Base-by-base conservation (phyloP, 169 alveolate species). In the Plasmodium malariae region DNA sequence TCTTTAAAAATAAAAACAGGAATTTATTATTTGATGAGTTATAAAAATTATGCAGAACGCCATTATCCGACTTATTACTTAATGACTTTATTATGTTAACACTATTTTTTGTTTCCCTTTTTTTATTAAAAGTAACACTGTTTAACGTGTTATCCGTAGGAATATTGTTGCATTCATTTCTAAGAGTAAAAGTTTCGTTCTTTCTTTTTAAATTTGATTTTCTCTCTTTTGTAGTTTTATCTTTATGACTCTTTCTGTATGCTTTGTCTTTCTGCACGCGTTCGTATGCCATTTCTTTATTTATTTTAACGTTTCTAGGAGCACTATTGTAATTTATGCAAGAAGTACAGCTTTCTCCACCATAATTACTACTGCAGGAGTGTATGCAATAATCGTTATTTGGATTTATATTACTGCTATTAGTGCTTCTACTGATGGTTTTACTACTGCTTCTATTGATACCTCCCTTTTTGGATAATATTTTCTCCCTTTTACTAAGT, bases 1-100 rank as follows among this genome's bases (percentile, higher is more conserved):
- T 73, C 24, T 73, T 73, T 59, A 73, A 59, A 17, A 34, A 71
- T 30, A 55, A n/a, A 28, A 1, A 19, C 57, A 55, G 87, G 49
- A 55, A 57, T 57, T 73, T 73, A 6, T 30, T 55, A 54, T n/a
- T n/a, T n/a, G n/a, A n/a, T n/a, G n/a, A n/a, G n/a, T n/a, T n/a
- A n/a, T n/a, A n/a, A n/a, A n/a, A n/a, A n/a, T n/a, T n/a, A n/a
- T n/a, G n/a, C n/a, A n/a, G n/a, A n/a, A n/a, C n/a, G n/a, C n/a
- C n/a, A n/a, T n/a, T n/a, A n/a, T n/a, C n/a, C n/a, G n/a, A n/a
- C n/a, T n/a, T n/a, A n/a, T n/a, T n/a, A n/a, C n/a, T n/a, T n/a
- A n/a, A n/a, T n/a, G n/a, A n/a, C n/a, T 17, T 34, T 17, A 55
- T 26, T 48, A 43, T 73, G 14, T 62, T 37, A 4, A 11, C 21